A percentile compares a stretch with the other conserved stretches of the same genome.
phyloP scores from a whole-genome alignment of 78 protist genomes.

The Cyanophora paradoxa region DNA sequence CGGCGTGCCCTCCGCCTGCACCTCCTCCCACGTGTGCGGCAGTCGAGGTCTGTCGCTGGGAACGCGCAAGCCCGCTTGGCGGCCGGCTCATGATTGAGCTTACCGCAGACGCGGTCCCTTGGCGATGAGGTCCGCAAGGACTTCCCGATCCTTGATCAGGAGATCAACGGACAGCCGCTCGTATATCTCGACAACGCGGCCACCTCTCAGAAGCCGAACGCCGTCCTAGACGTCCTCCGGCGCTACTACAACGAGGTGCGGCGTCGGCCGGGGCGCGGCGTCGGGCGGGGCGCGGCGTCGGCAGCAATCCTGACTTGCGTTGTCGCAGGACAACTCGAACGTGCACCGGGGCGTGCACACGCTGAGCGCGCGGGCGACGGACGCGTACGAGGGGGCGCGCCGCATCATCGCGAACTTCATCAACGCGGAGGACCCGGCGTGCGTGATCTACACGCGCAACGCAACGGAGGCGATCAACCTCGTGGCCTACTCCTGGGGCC shows the following conservation, averaged over 20 bases:
- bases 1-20: too few relatives aligned
- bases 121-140: background rate
- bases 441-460: constrained; percentile 6
- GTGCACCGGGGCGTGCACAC: constrained; percentile 19
- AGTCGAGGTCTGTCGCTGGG: too few relatives aligned
- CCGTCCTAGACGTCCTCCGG: background rate
- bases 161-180: background rate
- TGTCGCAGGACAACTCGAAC: background rate
- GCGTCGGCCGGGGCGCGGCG: too few relatives aligned
- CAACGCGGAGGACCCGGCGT: background rate
- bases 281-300: too few relatives aligned
- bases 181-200: constrained; percentile 17
- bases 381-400: constrained; percentile 13
- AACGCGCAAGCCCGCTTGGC: too few relatives aligned
- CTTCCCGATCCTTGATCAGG: constrained; percentile 2
- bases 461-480: constrained; percentile 22
- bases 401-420: background rate
- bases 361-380: background rate
- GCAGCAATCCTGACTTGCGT: too few relatives aligned
- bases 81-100: too few relatives aligned
- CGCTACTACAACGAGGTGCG: too few relatives aligned
- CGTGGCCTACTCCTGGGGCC: constrained; percentile 15
- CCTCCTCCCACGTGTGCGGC: too few relatives aligned
- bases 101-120: too few relatives aligned
- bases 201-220: constrained; percentile 6